Base-by-base conservation (phyloP, 257 asterid species). In the Primulina huaijiensis region DNA sequence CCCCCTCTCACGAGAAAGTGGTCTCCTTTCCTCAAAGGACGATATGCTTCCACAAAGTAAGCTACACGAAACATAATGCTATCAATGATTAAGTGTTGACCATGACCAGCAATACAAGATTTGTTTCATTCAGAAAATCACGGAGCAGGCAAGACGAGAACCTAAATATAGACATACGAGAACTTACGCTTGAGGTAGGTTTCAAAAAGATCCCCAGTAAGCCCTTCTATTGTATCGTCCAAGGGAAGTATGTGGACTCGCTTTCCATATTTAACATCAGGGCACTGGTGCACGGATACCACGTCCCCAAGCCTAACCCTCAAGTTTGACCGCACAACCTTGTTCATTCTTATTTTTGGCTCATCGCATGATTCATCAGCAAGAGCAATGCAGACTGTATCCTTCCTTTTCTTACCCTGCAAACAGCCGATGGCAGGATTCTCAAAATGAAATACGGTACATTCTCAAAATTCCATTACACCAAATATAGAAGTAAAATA, bases 201-300 rank as follows among this genome's bases (percentile, higher is more conserved):
- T 64, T 88, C 95, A 72, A 87, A 90, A 60, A 90, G 86, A 79
- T 90, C 95, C 71, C 96, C 96, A 19, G 95, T 88, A 55, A 90
- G 85, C 74, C 96, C 96, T 82, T 90, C 96, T n/a, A 90, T 83
- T 9, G 95, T 88, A 70, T 90, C 96, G 69, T 90, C 96, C 74
- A 88, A 62, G 68, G 97, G 97, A 61, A 90, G 80, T 72, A 85
- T 85, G 82, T 90, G 97, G 68, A 90, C 93, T 7, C 95, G 95
- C 77, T 83, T 90, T 52, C 97, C 97, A 62, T 90, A 90, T 80
- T 88, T 90, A 67, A 90, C 96, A 80, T 88, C 95, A 37, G 96
- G 96, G 76, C 96, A 90, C 84, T 90, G 96, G 80, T 90, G 96
- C 72, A 90, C 88, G 46, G 96, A 90, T 43, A 88, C 92, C 73